Base-by-base conservation (phyloP, 305 asterid genomes). In the Plantago rigida region DNA sequence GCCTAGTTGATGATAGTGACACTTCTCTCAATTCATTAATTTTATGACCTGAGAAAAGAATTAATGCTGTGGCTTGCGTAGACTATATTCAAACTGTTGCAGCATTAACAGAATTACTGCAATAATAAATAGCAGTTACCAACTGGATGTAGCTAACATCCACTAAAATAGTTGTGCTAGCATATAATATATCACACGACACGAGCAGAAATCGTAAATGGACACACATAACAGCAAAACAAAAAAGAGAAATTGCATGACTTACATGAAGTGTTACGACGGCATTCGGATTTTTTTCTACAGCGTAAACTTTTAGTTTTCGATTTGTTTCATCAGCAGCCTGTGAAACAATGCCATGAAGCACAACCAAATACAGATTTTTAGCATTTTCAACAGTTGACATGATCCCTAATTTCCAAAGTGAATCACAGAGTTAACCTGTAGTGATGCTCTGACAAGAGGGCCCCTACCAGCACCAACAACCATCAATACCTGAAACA, bases 391-490 rank as follows among this genome's bases (percentile, higher is more conserved):
- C 52, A 49, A 69, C 54, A 61, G 19, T 67, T 61, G 59, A 55
- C 9, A n/a, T 24, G 29, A 48, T 19, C 45, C 12, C 34, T 14
- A 22, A 62, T 64, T 56, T 55, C 64, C 56, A 65, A 44, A 60
- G 48, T 54, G 26, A 65, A 60, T 41, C 51, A 45, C 41, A 19
- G 17, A 52, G 45, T 60, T 34, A 29, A 92, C 99, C 99, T 93
- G 95, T 67, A 89, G 71, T 48, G 99, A 87, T 66, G 99, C 96
- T 74, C 99, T 83, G 65, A 93, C 99, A 66, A 92, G 97, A 69
- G 99, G 99, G 62, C 99, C 99, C 71, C 99, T 81, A 41, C 99
- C 99, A 66, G 99, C 99, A 62, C 99, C 99, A 58, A 92, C 97
- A 78, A 93, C 99, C 99, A 93, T 93, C 84, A 93, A 76, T 44